A percentile compares a stretch with the other conserved stretches of the same genome.
Evolutionary conservation across 768 basidiomycete species (phyloP).

Genomic region (Agaricus subrufescens): DNA sequence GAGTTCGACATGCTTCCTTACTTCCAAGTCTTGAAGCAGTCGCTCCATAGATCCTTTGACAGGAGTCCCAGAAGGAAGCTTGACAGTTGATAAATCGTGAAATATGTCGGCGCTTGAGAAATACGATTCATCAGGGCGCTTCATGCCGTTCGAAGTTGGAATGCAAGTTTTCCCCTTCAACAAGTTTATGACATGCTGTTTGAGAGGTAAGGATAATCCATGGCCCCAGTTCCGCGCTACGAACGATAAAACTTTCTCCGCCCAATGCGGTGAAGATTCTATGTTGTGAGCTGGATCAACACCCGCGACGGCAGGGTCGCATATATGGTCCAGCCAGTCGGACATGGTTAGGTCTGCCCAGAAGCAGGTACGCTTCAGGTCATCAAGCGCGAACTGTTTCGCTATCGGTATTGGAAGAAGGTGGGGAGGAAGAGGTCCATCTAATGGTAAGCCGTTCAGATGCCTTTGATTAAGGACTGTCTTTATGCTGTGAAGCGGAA

Average conservation of each 20-base stretch:
- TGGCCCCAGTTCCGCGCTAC: slow-evolving; percentile 68
- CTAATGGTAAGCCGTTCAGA: slow-evolving; percentile 55
- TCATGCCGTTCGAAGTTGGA: slow-evolving; percentile 73
- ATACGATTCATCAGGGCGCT: slow-evolving; percentile 68
- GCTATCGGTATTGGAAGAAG: slow-evolving; percentile 67
- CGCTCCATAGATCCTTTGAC: slow-evolving; percentile 74
- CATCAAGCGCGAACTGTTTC: slow-evolving; percentile 47
- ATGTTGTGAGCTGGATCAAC: slow-evolving; percentile 56
- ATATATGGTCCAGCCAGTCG: slow-evolving; percentile 73
- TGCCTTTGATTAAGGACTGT: slow-evolving; percentile 67
- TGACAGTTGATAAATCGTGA: slow-evolving; percentile 80
- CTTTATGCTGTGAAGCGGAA: slow-evolving; percentile 66
- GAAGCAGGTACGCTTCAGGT: slow-evolving; percentile 53
- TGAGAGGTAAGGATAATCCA: slow-evolving; percentile 44
- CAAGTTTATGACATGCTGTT: slow-evolving; percentile 41
- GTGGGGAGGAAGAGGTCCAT: slow-evolving; percentile 71
- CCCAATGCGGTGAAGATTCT: slow-evolving; percentile 60
- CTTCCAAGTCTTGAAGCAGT: slow-evolving; percentile 68
- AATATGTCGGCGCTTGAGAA: slow-evolving; percentile 86
- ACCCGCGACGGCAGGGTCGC: slow-evolving; percentile 34
- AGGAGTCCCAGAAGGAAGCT: slow-evolving; percentile 53
- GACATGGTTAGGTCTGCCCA: slow-evolving; percentile 75
- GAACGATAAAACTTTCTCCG: slow-evolving; percentile 70
- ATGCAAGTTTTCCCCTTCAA: slow-evolving; percentile 55
- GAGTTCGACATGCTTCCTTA: slow-evolving; percentile 87